These are phyloP conservation scores for Wickerhamiella pararugosa DNA, from an alignment of 1,139 yeast species.

Conservation along the genomic window DNA sequence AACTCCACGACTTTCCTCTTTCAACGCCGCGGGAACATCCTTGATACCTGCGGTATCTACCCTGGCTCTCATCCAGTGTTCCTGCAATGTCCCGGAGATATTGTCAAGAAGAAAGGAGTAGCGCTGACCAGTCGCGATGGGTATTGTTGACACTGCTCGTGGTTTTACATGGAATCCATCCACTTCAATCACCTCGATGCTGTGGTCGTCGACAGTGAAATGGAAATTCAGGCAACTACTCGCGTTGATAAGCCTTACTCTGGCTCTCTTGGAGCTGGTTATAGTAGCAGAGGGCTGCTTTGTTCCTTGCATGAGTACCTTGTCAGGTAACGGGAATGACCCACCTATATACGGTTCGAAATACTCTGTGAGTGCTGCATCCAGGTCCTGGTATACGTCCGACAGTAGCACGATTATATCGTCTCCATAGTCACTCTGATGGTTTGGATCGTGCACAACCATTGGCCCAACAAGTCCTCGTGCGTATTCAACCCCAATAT, in stretches of 20 bases:
- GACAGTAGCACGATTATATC: conserved; percentile 45
- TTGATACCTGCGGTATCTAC: not conserved
- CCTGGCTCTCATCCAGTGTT: conserved; percentile 2
- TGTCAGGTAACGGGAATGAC: conserved; percentile 75
- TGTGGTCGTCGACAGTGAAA: conserved; percentile 31
- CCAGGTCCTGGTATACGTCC: conserved; percentile 63
- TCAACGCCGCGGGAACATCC: not conserved
- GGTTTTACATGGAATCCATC: conserved; percentile 61
- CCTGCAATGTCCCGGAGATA: not conserved
- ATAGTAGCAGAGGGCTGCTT: conserved; percentile 12
- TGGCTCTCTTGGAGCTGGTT: conserved; percentile 13
- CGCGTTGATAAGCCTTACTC: conserved; percentile 22
- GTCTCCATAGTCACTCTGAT: conserved; percentile 36
- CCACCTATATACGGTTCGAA: conserved; percentile 67
- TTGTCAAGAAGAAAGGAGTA: conserved; percentile 40
- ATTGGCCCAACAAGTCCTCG: conserved; percentile 75
- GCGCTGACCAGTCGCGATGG: conserved; percentile 63
- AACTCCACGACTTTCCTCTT: not conserved
- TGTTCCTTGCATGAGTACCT: conserved; percentile 20
- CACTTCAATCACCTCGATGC: conserved; percentile 44
- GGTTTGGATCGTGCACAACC: conserved; percentile 36
- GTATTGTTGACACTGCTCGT: conserved; percentile 37
- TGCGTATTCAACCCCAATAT: conserved; percentile 57
- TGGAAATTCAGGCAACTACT: conserved; percentile 20
- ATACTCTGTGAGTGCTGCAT: conserved; percentile 37